Evolutionary conservation across 805 yeast genomes (phyloP).

Genomic region (Hanseniaspora occidentalis): DNA sequence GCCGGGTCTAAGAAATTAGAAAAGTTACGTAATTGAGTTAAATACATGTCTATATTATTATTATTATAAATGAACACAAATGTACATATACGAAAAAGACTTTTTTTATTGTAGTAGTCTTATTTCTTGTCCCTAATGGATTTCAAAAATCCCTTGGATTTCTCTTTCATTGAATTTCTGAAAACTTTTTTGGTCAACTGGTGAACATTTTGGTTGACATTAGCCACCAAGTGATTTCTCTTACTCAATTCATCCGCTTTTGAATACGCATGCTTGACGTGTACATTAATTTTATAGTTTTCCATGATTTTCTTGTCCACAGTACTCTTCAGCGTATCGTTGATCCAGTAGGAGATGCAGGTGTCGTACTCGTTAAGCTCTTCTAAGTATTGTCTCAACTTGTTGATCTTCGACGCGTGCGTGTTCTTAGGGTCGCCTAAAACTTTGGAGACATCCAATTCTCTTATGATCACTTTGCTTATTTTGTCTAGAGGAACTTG

Average conservation of each 20-base stretch:
- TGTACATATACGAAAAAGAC: conserved; percentile 4
- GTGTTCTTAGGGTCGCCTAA: conserved; percentile 12
- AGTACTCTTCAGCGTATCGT: conserved; percentile 22
- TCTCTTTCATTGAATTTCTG: conserved; percentile 39
- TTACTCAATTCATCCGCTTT: conserved; percentile 37
- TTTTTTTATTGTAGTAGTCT: conserved; percentile 14
- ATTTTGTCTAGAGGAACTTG: conserved; percentile 26
- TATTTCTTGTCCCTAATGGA: conserved; percentile 39
- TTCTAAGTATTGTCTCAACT: conserved; percentile 21
- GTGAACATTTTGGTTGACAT: conserved; percentile 34
- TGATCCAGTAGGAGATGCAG: conserved; percentile 47
- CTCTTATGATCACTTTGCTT: conserved; percentile 30
- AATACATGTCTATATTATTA: not conserved
- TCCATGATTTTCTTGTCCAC: conserved; percentile 22
- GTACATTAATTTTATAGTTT: conserved; percentile 32
- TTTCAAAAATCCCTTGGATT: conserved; percentile 38
- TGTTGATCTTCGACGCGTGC: conserved; percentile 16
- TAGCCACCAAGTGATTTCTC: conserved; percentile 27
- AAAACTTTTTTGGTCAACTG: conserved; percentile 39
- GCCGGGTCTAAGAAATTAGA: conserved; percentile 53
- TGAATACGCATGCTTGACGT: conserved; percentile 54
- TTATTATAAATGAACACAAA: not conserved
- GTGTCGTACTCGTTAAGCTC: conserved; percentile 35
- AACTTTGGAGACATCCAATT: conserved; percentile 31
- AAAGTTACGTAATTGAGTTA: conserved; percentile 17